Evolutionary conservation across 345 rosid genomes (phyloP).

Genomic region (Eucalyptus brandiana): DNA sequence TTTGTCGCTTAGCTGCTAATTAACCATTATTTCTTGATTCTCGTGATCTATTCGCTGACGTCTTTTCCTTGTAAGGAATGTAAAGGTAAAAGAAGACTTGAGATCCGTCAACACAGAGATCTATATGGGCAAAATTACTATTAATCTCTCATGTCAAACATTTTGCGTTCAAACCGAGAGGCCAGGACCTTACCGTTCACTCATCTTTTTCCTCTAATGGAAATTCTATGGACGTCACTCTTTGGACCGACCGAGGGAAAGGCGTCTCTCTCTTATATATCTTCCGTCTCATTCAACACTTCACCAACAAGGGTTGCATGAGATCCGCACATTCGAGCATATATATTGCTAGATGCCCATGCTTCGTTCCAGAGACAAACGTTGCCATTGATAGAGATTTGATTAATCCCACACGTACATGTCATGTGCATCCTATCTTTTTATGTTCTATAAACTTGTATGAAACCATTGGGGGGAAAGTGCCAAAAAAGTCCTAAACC

Average conservation of each 20-base stretch:
- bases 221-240: neutral
- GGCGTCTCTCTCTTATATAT: neutral
- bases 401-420: rapidly evolving
- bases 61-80: neutral
- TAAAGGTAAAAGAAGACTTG: neutral
- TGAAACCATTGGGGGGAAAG: no score
- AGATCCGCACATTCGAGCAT: neutral
- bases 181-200: neutral
- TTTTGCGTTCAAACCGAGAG: neutral
- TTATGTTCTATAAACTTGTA: neutral
- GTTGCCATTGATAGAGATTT: neutral
- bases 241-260: neutral
- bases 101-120: neutral
- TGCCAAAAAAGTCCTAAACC: no score
- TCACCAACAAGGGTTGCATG: neutral
- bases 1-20: neutral
- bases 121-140: neutral
- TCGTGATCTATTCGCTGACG: neutral
- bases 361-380: neutral
- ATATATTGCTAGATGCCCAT: neutral
- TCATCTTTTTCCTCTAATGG: neutral
- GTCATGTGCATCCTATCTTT: no score
- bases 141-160: neutral
- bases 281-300: neutral
- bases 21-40: neutral